Percentiles rank a stretch among this genome's conserved stretches.
Evolutionary conservation across 2,329 filamentous ascomycete genomes (phyloP).

Genomic region (Ophiocordyceps polyrhachis-furcata): DNA sequence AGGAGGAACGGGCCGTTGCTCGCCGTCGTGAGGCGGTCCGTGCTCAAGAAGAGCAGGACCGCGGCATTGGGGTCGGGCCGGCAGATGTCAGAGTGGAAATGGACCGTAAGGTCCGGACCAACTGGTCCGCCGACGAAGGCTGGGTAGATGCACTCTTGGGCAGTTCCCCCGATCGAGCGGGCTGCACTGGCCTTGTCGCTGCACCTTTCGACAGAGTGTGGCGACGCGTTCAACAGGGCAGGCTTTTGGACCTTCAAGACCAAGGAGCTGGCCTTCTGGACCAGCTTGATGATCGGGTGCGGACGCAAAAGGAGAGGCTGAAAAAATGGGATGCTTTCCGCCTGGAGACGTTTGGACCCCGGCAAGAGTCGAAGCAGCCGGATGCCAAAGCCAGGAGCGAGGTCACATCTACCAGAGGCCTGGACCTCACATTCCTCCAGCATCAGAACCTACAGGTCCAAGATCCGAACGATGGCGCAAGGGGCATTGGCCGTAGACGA

Average conservation of each 20-base stretch:
- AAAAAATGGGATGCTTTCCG: constrained; percentile 57
- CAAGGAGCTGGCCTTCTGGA: constrained; percentile 38
- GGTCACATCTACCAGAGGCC: constrained; percentile 15
- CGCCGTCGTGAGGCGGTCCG: constrained; percentile 30
- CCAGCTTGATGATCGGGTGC: constrained; percentile 51
- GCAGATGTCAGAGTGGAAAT: constrained; percentile 28
- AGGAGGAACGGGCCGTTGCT: constrained; percentile 40
- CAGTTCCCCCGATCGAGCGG: constrained; percentile 27
- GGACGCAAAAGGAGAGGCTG: constrained; percentile 47
- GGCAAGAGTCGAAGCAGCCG: constrained; percentile 6
- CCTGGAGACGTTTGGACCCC: constrained; percentile 23
- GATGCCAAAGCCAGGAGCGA: constrained; percentile 7
- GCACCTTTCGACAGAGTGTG: constrained; percentile 54
- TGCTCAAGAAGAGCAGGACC: constrained; percentile 7
- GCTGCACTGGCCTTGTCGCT: constrained; percentile 44
- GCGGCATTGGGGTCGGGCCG: constrained; percentile 13
- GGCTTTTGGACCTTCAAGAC: constrained; percentile 36
- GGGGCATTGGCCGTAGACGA: constrained; percentile 8
- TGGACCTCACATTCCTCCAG: constrained; percentile 33
- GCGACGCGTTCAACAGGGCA: constrained; percentile 42
- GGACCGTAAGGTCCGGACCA: constrained; percentile 43
- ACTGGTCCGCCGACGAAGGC: constrained; percentile 61
- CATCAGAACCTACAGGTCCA: constrained; percentile 30
- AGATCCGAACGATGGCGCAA: constrained; percentile 9
- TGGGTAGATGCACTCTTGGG: constrained; percentile 59